phyloP scores from a whole-genome alignment of 176 grass and related monocot species.

The Aegilops bicornis region DNA sequence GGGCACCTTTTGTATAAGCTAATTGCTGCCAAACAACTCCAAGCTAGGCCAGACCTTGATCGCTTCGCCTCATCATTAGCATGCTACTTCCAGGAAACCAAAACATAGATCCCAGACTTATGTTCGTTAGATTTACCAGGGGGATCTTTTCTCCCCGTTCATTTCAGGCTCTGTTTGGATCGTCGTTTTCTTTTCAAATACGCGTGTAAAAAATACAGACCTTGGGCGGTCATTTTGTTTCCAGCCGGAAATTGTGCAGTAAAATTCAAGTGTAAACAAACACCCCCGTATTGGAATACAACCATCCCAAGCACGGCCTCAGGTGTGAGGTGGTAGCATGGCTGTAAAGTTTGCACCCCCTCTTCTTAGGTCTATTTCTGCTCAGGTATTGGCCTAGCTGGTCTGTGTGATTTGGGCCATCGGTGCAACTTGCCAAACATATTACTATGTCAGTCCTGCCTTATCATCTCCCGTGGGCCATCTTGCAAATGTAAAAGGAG shows the following conservation, averaged over 20 bases:
- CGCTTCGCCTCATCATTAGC: conserved; percentile 1
- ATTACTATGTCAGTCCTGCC: conserved; percentile 4
- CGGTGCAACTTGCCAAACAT: background rate
- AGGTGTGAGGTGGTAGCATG: background rate
- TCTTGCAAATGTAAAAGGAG: background rate
- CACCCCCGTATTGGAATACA: too few species aligned
- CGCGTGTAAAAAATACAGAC: too few species aligned
- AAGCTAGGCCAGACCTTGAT: conserved; percentile 22
- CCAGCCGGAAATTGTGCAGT: too few species aligned
- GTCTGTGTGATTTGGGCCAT: conserved; percentile 10
- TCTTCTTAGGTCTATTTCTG: background rate
- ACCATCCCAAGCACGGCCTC: too few species aligned
- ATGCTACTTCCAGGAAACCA: conserved; percentile 2
- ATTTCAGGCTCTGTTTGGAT: too few species aligned
- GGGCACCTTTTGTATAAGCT: background rate
- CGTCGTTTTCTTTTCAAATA: too few species aligned
- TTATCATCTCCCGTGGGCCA: background rate
- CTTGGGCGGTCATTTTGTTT: too few species aligned
- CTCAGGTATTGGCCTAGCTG: background rate
- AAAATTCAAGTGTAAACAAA: too few species aligned
- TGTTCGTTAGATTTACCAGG: background rate
- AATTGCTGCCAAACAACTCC: conserved; percentile 8
- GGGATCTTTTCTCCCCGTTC: conserved; percentile 23
- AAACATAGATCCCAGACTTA: background rate
- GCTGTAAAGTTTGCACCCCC: conserved; percentile 16